A percentile compares a stretch with the other conserved stretches of the same genome.
These are phyloP conservation scores for Tuber brumale DNA, from an alignment of 495 filamentous ascomycete genomes.

Conservation along the genomic window DNA sequence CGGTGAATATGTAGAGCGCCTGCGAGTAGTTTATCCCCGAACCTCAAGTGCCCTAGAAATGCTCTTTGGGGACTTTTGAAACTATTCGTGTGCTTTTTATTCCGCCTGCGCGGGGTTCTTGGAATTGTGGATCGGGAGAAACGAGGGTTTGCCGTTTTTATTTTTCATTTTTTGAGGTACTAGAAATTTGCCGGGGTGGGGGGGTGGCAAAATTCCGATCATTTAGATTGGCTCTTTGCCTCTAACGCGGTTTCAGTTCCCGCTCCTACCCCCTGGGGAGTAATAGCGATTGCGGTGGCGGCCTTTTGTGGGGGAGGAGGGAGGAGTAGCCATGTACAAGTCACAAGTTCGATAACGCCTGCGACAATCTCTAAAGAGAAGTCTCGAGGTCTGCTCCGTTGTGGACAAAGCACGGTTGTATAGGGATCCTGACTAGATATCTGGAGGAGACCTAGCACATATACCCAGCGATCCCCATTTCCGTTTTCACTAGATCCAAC, in stretches of 20 bases:
- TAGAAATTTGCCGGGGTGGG: background rate
- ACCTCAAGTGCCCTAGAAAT: background rate
- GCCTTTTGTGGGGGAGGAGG: no score
- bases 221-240: no score
- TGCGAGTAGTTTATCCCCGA: background rate
- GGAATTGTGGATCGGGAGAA: background rate
- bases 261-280: background rate
- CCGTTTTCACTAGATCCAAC: background rate
- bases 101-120: background rate
- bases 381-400: background rate
- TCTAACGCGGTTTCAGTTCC: background rate
- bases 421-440: background rate
- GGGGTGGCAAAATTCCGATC: background rate
- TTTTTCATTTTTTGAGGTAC: background rate
- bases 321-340: no score
- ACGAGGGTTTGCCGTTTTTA: background rate
- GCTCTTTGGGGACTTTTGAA: background rate
- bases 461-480: background rate
- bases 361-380: background rate
- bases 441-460: background rate
- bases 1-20: background rate
- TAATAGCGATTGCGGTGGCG: background rate
- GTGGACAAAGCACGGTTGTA: no score
- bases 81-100: background rate
- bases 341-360: background rate